Conservation (phyloP, 345 rosid species). For the Eucalyptus caleyi region DNA sequence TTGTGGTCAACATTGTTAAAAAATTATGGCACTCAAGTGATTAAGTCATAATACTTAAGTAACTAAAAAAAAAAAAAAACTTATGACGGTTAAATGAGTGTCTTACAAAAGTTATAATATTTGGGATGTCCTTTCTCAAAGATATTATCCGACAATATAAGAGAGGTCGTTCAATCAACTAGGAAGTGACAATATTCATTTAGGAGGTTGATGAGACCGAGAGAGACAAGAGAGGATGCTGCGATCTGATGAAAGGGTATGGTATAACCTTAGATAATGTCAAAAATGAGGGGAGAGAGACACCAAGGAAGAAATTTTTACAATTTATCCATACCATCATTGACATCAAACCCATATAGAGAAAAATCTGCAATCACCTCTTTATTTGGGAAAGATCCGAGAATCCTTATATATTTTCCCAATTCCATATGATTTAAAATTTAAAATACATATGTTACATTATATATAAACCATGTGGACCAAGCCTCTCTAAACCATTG, state of each 20-base stretch:
- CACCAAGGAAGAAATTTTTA: background rate
- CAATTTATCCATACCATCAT: background rate
- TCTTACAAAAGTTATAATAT: too few relatives aligned
- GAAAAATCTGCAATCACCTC: background rate
- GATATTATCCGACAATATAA: background rate
- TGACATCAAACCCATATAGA: background rate
- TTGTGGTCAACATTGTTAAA: too few relatives aligned
- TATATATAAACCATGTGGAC: background rate
- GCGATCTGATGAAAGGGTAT: background rate
- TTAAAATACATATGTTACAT: background rate
- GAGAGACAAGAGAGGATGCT: background rate
- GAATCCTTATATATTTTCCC: background rate
- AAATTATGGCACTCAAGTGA: too few relatives aligned
- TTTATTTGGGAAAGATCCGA: background rate
- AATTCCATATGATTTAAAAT: background rate
- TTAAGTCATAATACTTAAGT: too few relatives aligned
- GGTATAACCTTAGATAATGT: background rate
- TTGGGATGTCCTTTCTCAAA: too few relatives aligned
- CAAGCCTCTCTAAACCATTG: background rate
- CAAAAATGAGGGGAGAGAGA: background rate
- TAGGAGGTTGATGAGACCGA: background rate
- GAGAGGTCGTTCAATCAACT: background rate
- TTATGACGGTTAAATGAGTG: background rate
- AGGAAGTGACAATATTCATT: background rate
- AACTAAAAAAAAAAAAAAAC: too few relatives aligned